phyloP scores from a whole-genome alignment of 2,329 filamentous ascomycete species.

The Apiospora marii region DNA sequence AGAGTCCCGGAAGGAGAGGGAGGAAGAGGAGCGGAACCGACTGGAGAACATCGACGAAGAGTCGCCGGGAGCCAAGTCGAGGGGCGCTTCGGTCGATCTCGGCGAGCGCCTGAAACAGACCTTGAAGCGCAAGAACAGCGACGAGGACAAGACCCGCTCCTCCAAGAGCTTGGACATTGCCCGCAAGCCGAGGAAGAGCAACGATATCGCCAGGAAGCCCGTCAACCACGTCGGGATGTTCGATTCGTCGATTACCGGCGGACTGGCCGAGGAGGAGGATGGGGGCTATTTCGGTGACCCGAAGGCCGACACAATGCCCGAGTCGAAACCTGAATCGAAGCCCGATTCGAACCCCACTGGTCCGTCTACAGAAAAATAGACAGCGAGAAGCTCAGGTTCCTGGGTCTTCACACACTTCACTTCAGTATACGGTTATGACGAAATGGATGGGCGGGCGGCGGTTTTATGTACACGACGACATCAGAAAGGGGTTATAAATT shows the following conservation, averaged over 20 bases:
- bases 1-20: slow-evolving; percentile 25
- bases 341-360: neutral
- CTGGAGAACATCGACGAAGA: slow-evolving; percentile 26
- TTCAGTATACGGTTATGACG: neutral
- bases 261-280: neutral
- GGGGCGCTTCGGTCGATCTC: neutral
- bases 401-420: neutral
- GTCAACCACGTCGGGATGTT: slow-evolving; percentile 25
- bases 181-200: slow-evolving; percentile 16
- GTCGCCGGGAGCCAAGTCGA: neutral
- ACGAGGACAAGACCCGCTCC: slow-evolving; percentile 16
- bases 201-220: slow-evolving; percentile 24
- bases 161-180: slow-evolving; percentile 1
- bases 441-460: neutral
- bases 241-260: neutral
- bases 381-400: neutral
- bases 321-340: too few species aligned
- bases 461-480: neutral
- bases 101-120: neutral
- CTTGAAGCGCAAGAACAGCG: slow-evolving; percentile 23
- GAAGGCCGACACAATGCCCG: neutral
- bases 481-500: neutral
- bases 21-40: slow-evolving; percentile 23
- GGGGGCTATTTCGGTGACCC: neutral
- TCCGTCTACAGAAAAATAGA: neutral